Percentiles rank a stretch among this genome's conserved stretches.
Conservation (phyloP, 495 filamentous ascomycete genomes). For the Penicillium argentinense region DNA sequence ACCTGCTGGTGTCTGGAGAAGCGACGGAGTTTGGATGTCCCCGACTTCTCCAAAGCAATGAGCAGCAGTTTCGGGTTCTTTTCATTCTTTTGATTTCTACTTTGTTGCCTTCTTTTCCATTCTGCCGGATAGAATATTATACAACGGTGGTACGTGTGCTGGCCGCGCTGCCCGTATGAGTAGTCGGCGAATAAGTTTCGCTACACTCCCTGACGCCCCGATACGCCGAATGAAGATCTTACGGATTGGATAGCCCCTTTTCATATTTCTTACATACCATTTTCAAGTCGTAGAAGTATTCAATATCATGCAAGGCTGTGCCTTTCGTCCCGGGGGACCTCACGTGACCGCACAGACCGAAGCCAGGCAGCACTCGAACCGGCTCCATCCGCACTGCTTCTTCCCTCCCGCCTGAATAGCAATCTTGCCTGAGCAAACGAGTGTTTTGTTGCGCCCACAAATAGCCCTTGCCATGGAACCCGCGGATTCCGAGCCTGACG, state of each 20-base stretch:
- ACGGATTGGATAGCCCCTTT: neutral
- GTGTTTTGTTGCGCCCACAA: too few relatives aligned
- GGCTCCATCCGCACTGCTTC: neutral
- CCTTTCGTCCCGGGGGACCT: too few relatives aligned
- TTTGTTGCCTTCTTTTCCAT: neutral
- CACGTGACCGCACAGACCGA: conserved; percentile 10
- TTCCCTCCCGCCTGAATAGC: too few relatives aligned
- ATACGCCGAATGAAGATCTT: conserved; percentile 16
- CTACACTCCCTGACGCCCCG: conserved; percentile 8
- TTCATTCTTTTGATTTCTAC: neutral
- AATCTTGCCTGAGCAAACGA: too few relatives aligned
- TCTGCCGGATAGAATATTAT: conserved; percentile 21
- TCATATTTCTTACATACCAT: neutral
- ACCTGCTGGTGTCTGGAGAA: conserved; percentile 74
- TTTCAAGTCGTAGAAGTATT: neutral
- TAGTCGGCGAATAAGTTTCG: conserved; percentile 5
- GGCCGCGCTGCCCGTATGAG: conserved; percentile 15
- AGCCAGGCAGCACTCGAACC: conserved; percentile 2
- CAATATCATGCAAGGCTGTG: too few relatives aligned
- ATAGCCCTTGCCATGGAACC: conserved; percentile 34
- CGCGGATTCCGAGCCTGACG: conserved; percentile 36
- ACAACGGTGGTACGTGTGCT: conserved; percentile 16
- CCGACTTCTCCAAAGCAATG: conserved; percentile 31
- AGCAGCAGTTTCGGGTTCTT: conserved; percentile 19
- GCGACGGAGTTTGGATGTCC: conserved; percentile 65